phyloP scores from a whole-genome alignment of 2,329 filamentous ascomycete species.

The Stagonosporopsis cucurbitacearum region DNA sequence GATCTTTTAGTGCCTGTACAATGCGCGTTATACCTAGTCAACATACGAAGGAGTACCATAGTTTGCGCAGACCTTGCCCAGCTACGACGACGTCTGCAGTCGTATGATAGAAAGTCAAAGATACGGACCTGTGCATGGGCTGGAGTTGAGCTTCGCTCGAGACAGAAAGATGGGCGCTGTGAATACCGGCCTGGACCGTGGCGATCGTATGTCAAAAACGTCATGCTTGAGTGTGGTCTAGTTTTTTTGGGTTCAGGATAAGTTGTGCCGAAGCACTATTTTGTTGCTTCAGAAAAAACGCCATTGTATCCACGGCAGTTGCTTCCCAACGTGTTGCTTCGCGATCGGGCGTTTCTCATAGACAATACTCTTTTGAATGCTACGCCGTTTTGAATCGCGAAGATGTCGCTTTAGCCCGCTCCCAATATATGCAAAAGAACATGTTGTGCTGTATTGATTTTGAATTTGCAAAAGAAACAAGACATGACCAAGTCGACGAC shows the following conservation, averaged over 20 bases:
- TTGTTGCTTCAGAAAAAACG: background rate
- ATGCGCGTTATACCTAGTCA: background rate
- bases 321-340: background rate
- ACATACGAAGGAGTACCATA: background rate
- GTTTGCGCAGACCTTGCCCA: background rate
- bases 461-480: background rate
- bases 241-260: background rate
- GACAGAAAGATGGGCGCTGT: background rate
- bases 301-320: background rate
- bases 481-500: background rate
- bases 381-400: background rate
- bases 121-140: background rate
- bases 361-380: background rate
- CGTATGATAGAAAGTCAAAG: background rate
- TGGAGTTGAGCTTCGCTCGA: background rate
- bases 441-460: too few relatives aligned
- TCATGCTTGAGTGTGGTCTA: background rate
- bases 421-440: background rate
- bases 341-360: too few relatives aligned
- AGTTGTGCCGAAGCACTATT: background rate
- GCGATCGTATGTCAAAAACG: slow-evolving; percentile 4
- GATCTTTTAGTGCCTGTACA: background rate
- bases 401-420: background rate
- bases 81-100: background rate
- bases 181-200: background rate